Evolutionary conservation across 1,139 yeast genomes (phyloP).

Genomic region (Geotrichum fermentans): DNA sequence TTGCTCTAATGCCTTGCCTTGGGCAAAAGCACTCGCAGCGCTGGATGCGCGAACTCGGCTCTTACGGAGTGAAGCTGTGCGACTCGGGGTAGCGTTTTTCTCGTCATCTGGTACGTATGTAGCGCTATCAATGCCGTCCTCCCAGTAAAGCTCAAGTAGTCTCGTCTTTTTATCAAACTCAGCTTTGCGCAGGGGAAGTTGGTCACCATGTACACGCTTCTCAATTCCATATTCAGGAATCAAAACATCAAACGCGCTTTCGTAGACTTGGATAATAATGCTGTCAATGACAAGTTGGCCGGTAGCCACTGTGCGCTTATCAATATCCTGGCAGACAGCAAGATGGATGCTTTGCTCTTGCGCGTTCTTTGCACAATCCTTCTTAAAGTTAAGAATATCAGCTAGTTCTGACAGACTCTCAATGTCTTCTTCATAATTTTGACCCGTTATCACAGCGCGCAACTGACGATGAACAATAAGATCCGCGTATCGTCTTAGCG

Average conservation of each 20-base stretch:
- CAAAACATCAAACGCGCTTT: constrained; percentile 90
- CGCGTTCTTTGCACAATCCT: constrained; percentile 88
- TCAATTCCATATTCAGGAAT: constrained; percentile 95
- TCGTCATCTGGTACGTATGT: constrained; percentile 88
- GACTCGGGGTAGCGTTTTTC: constrained; percentile 45
- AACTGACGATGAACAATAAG: constrained; percentile 88
- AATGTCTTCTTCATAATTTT: constrained; percentile 48
- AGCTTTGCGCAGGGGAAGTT: constrained; percentile 84
- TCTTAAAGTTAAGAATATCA: constrained; percentile 91
- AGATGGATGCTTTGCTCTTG: constrained; percentile 94
- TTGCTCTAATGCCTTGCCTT: constrained; percentile 23
- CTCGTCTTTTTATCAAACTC: constrained; percentile 74
- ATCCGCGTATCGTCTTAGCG: constrained; percentile 88
- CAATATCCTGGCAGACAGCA: constrained; percentile 75
- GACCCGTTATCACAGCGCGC: constrained; percentile 53
- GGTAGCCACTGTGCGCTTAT: constrained; percentile 66
- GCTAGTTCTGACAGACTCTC: constrained; percentile 76
- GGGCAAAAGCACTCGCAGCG: constrained; percentile 57
- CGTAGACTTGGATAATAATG: constrained; percentile 86
- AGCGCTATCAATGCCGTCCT: constrained; percentile 83
- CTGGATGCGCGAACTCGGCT: constrained; percentile 54
- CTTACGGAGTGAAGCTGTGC: constrained; percentile 15
- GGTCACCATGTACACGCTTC: constrained; percentile 96
- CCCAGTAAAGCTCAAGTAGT: constrained; percentile 84
- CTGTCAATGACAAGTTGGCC: constrained; percentile 76